phyloP scores from a whole-genome alignment of 306 rosid species.

The Malus domestica region ASM211411v1 NC_041791.1:15174001-15174500 shows the following conservation, averaged over 20 bases:
- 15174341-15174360: constrained; percentile 6
- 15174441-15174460: constrained; percentile 10
- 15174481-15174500: neutral
- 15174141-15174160: too few relatives aligned
- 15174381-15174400: neutral
- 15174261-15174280: neutral
- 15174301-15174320: neutral
- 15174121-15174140: too few relatives aligned
- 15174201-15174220: neutral
- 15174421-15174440: neutral
- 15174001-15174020: neutral
- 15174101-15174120: too few relatives aligned
- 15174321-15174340: neutral
- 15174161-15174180: neutral
- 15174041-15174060: too few relatives aligned
- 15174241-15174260: too few relatives aligned
- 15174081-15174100: too few relatives aligned
- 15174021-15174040: too few relatives aligned
- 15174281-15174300: neutral
- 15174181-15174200: neutral
- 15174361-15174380: constrained; percentile 30
- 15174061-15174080: too few relatives aligned
- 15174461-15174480: neutral
- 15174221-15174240: neutral
- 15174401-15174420: constrained; percentile 13